A percentile compares a stretch with the other conserved stretches of the same genome.
These are phyloP conservation scores for Exophiala bonariae DNA, from an alignment of 2,329 filamentous ascomycete genomes.

Conservation along the genomic window DNA sequence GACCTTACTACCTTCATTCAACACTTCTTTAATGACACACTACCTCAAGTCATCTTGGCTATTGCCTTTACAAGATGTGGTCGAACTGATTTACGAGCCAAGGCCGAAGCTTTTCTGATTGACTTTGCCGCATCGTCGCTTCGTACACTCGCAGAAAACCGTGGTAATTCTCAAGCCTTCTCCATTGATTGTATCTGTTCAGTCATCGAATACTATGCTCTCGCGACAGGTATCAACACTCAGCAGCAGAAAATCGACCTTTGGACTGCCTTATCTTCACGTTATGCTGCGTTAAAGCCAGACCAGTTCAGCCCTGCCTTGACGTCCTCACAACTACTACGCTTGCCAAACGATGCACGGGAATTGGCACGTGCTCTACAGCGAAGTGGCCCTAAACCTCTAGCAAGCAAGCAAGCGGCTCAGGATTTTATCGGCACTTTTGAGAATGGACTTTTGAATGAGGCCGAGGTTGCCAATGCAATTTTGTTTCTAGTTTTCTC, in stretches of 20 bases:
- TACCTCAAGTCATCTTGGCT: slow-evolving; percentile 84
- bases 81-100: slow-evolving; percentile 79
- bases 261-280: slow-evolving; percentile 16
- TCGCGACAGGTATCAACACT: slow-evolving; percentile 13
- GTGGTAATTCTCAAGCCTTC: slow-evolving; percentile 10
- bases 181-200: slow-evolving; percentile 20
- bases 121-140: slow-evolving; percentile 16
- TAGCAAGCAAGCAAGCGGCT: slow-evolving; percentile 70
- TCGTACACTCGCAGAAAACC: slow-evolving; percentile 16
- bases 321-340: slow-evolving; percentile 47
- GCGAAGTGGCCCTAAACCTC: slow-evolving; percentile 71
- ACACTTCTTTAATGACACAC: slow-evolving; percentile 87
- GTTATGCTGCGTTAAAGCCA: slow-evolving; percentile 24
- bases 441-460: slow-evolving; percentile 66
- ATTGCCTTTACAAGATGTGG: slow-evolving; percentile 83
- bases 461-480: slow-evolving; percentile 79
- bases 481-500: slow-evolving; percentile 69
- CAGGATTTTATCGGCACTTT: slow-evolving; percentile 59
- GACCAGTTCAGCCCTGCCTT: slow-evolving; percentile 44
- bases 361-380: slow-evolving; percentile 67
- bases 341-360: slow-evolving; percentile 41
- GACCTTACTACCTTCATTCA: slow-evolving; percentile 94
- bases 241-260: slow-evolving; percentile 20
- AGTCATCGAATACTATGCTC: slow-evolving; percentile 24
- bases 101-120: slow-evolving; percentile 50